Percentiles rank a stretch among this genome's conserved stretches.
Conservation (phyloP, 2,329 filamentous ascomycete species). For the Lasiodiplodia hormozganensis region DNA sequence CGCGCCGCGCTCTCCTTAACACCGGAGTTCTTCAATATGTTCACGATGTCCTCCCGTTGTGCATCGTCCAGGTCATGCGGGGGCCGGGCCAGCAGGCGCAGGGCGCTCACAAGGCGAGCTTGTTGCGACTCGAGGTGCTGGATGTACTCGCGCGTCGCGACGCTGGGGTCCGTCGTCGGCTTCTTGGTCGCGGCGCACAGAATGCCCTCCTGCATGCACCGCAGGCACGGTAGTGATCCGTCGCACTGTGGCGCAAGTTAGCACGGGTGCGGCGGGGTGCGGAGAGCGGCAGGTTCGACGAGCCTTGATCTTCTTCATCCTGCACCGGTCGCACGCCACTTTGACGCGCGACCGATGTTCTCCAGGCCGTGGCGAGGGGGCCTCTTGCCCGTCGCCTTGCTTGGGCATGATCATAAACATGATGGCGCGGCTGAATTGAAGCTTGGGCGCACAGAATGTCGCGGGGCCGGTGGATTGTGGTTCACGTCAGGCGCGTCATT, state of each 20-base stretch:
- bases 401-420: conserved; percentile 15
- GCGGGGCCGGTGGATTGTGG: no score
- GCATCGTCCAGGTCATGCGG: neutral
- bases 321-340: conserved; percentile 3
- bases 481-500: no score
- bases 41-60: no score
- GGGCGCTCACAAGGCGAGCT: neutral
- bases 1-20: no score
- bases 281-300: neutral
- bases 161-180: neutral
- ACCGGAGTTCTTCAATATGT: no score
- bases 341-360: neutral
- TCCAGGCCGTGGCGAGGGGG: neutral
- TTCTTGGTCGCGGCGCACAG: neutral
- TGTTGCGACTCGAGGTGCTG: neutral
- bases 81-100: neutral
- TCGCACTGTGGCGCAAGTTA: conserved; percentile 5
- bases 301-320: conserved; percentile 10
- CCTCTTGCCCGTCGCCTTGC: neutral
- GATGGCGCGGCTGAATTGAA: neutral
- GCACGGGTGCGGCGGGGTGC: neutral
- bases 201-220: no score
- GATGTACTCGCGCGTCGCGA: neutral
- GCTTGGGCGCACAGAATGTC: no score
- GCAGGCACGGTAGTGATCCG: neutral